Evolutionary conservation across 495 filamentous ascomycete species (phyloP), one percentile per base, ranked within the genome.

Genomic region (Podospora pseudoanserina): DNA sequence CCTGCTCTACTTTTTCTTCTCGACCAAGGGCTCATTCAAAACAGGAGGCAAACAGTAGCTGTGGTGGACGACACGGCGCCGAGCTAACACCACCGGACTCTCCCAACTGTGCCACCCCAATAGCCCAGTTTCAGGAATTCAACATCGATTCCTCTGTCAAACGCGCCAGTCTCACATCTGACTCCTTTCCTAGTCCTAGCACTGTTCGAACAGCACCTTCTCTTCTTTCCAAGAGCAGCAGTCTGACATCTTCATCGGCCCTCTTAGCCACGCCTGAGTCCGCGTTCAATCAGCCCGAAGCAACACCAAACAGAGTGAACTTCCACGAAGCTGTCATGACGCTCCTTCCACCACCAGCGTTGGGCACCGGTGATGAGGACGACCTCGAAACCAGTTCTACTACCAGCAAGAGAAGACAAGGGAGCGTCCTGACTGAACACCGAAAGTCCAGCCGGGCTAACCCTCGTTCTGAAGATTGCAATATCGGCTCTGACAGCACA

Each of bases 401-500:
- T 1, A 20, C 16, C 3, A 58, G n/a, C 55, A 58, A 19, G 5
- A 58, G 13, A 5, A 59, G 61, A 30, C 55, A 70, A 27, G 60
- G 59, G 15, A 28, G 16, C 26, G 15, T 5, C n/a, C 3, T 54
- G 19, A 62, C 39, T 27, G 65, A 63, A 7, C 34, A 58, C 34
- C 68, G 65, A 5, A 64, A 67, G 28, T 64, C 64, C 7, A 64
- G 58, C 16, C 70, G 63, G 4, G 49, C 39, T 1, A 65, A 68
- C 30, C 60, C 66, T 9, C 64, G 74, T 1, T 32, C 65, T 4
- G 30, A 69, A 5, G 75, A 77, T 49, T 70, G 66, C 68, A 62
- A 18, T 0, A 74, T 77, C 57, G 66, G 71, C 2, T 44, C 65
- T 2, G 49, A 59, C 32, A 74, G 72, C 68, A 72, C 75, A 0